Percentiles rank a stretch among this genome's conserved stretches.
Conservation (phyloP, 148 eudicot genomes). For the Rheum nobile region DNA sequence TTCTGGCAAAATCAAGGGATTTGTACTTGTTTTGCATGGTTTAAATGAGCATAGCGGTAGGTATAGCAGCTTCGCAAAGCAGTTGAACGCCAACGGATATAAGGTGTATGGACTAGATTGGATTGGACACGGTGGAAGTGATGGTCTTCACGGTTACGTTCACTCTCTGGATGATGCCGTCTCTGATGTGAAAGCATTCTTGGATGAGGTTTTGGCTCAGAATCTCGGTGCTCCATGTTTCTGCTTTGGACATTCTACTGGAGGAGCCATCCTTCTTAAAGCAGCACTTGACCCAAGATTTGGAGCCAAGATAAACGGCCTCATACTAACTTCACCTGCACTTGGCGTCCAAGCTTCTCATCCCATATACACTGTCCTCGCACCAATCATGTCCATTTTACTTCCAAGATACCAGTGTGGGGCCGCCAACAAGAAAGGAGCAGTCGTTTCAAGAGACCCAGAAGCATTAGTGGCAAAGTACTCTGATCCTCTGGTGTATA, state of each 20-base stretch:
- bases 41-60: constrained; percentile 50
- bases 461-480: constrained; percentile 78
- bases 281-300: constrained; percentile 25
- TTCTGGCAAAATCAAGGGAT: constrained; percentile 31
- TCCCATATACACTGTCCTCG: constrained; percentile 83
- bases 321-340: constrained; percentile 93
- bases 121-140: constrained; percentile 98
- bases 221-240: constrained; percentile 79
- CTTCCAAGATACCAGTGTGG: constrained; percentile 84
- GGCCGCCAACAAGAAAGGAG: constrained; percentile 90
- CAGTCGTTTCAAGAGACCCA: constrained; percentile 83
- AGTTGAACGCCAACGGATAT: constrained; percentile 47
- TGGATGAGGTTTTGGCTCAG: constrained; percentile 54
- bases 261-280: constrained; percentile 82
- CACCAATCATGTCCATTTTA: constrained; percentile 78
- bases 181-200: constrained; percentile 65
- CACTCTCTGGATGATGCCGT: constrained; percentile 92
- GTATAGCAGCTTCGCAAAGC: constrained; percentile 71
- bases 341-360: constrained; percentile 84
- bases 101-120: constrained; percentile 95
- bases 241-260: constrained; percentile 93
- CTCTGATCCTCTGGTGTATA: constrained; percentile 90
- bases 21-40: neutral
- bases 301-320: constrained; percentile 21
- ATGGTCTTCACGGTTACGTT: constrained; percentile 91